phyloP scores from a whole-genome alignment of 2,329 filamentous ascomycete species.

The Phaeoacremonium minimum region DNA sequence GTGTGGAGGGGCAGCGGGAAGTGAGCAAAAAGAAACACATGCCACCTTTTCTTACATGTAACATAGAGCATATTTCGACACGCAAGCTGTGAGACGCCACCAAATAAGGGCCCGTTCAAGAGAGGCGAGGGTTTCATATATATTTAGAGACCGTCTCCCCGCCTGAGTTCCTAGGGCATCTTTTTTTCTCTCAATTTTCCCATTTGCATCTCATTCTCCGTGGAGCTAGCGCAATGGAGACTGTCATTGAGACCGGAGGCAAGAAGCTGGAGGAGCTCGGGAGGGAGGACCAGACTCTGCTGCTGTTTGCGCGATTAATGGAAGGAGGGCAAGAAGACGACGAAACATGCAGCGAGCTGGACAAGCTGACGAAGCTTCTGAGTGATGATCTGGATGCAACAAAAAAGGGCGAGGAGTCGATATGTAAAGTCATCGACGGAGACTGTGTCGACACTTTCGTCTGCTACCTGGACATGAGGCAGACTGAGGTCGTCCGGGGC shows the following conservation, averaged over 20 bases:
- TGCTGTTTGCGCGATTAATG: conserved; percentile 85
- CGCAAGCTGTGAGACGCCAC: too few species aligned
- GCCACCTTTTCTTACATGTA: too few species aligned
- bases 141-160: too few species aligned
- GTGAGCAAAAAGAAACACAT: too few species aligned
- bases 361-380: conserved; percentile 55
- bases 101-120: too few species aligned
- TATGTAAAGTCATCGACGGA: conserved; percentile 61
- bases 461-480: conserved; percentile 80
- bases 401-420: conserved; percentile 40
- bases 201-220: too few species aligned
- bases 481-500: conserved; percentile 67
- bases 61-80: too few species aligned
- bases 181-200: too few species aligned
- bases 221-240: conserved; percentile 25
- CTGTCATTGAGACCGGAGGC: conserved; percentile 23
- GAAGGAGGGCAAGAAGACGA: conserved; percentile 82
- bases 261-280: conserved; percentile 22
- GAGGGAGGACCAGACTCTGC: conserved; percentile 62
- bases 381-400: conserved; percentile 44
- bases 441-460: conserved; percentile 82
- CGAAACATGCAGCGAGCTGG: conserved; percentile 58
- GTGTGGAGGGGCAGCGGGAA: too few species aligned
- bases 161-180: too few species aligned
- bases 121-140: too few species aligned